Base-by-base conservation (phyloP, 2,329 filamentous ascomycete species). In the Dichotomopilus funicola region DNA sequence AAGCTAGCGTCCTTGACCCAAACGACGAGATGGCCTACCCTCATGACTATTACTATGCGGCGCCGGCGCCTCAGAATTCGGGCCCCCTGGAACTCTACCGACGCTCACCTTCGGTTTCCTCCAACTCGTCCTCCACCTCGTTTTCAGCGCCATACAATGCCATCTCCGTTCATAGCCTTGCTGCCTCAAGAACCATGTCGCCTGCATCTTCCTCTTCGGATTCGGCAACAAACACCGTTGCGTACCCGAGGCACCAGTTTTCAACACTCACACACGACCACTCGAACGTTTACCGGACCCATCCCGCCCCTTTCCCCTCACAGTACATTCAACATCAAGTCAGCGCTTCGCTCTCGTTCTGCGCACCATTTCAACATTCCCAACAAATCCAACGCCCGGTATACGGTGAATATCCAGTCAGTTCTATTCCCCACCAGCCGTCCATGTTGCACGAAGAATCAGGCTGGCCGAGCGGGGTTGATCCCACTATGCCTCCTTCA, bases 31-130 rank as follows among this genome's bases (percentile, higher is more conserved):
- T 62, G 57, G 31, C 44, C 19, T 55, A 57, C 41, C 31, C 44
- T 33, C 10, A 49, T 11, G 13, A 34, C n/a, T 36, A 42, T 7
- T 40, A 40, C 45, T 53, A 53, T 33, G 27, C 12, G 31, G 37
- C 53, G 10, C 42, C 46, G 8, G 13, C 12, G 7, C 47, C 42
- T 13, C 33, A 54, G 12, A 58, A 36, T 27, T 27, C 19, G 27
- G 55, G 51, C n/a, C 57, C 47, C 31, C 19, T 56, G 9, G 58
- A 51, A 11, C 44, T 51, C 19, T 27, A 27, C 19, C 19, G 19
- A 31, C 63, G 62, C 27, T 61, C 61, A 13, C 46, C 60, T 1
- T 64, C 63, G 5, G 61, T 61, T 5, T 64, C 61, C 2, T 64
- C 61, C 4, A 50, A 53, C 5, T 59, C 63, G 10, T 64, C 63